Evolutionary conservation across 148 eudicot genomes (phyloP).

Genomic region (Linanthus parryae): DNA sequence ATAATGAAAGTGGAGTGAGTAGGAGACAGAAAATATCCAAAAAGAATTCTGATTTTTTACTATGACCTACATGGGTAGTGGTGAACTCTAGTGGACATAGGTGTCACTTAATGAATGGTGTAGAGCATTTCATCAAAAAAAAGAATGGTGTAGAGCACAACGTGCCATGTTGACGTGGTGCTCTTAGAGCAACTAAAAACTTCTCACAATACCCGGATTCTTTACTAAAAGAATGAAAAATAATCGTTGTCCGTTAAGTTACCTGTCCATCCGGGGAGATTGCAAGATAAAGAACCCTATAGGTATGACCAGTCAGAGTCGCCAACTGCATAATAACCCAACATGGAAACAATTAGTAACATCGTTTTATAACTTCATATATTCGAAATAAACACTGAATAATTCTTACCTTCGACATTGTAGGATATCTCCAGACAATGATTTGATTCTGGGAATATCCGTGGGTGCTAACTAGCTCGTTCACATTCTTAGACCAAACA

Average conservation of each 20-base stretch:
- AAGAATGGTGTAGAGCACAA: no score
- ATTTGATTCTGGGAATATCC: constrained; percentile 93
- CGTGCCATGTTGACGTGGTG: no score
- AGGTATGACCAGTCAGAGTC: constrained; percentile 80
- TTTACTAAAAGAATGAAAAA: background rate
- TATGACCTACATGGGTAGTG: no score
- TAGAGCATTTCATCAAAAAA: no score
- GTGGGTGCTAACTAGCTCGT: constrained; percentile 93
- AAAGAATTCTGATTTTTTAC: no score
- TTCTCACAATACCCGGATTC: no score
- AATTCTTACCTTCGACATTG: constrained; percentile 75
- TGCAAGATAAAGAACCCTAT: constrained; percentile 81
- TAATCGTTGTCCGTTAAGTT: background rate
- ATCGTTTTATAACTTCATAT: background rate
- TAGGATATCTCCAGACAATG: constrained; percentile 84
- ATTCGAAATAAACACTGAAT: background rate
- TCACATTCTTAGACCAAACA: constrained; percentile 90
- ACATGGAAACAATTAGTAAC: background rate
- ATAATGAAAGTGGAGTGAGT: no score
- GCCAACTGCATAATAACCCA: constrained; percentile 45
- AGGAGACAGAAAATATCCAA: no score
- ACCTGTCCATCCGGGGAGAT: constrained; percentile 96
- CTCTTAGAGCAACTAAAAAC: no score
- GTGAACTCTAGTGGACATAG: no score
- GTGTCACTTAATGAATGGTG: no score